Percentiles rank a stretch among this genome's conserved stretches.
phyloP scores from a whole-genome alignment of 2,329 filamentous ascomycete species.

The Cladophialophora psammophila region DNA sequence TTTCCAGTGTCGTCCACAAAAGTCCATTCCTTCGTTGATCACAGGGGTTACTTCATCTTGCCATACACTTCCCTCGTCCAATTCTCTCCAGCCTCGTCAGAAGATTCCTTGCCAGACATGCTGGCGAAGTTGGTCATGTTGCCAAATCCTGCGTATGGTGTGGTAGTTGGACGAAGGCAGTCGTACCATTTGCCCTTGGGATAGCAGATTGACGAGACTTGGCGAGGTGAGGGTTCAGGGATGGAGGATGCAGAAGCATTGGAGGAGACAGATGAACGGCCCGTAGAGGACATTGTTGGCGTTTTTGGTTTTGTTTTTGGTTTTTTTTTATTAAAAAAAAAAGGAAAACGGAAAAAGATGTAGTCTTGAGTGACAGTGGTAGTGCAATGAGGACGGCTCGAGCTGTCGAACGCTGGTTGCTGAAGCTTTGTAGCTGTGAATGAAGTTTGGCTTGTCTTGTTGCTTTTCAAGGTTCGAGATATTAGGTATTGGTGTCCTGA shows the following conservation, averaged over 20 bases:
- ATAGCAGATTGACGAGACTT: conserved; percentile 25
- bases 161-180: conserved; percentile 32
- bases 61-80: conserved; percentile 27
- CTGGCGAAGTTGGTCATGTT: conserved; percentile 30
- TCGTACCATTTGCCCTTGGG: conserved; percentile 35
- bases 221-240: conserved; percentile 12
- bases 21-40: neutral
- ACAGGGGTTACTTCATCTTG: conserved; percentile 22
- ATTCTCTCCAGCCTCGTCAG: conserved; percentile 22
- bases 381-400: neutral
- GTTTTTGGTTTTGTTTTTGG: too few relatives aligned
- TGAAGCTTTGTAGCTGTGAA: neutral
- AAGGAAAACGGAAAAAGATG: neutral
- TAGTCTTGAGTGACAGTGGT: neutral
- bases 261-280: conserved; percentile 9
- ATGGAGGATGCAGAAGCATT: conserved; percentile 8
- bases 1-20: neutral
- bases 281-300: conserved; percentile 11
- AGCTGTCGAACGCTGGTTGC: neutral
- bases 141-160: conserved; percentile 27
- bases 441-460: neutral
- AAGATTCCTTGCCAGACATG: conserved; percentile 19
- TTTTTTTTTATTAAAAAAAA: too few relatives aligned
- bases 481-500: neutral
- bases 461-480: neutral